These are phyloP conservation scores for Plectranthus barbatus DNA, from an alignment of 257 asterid genomes.

Conservation along the genomic window DNA sequence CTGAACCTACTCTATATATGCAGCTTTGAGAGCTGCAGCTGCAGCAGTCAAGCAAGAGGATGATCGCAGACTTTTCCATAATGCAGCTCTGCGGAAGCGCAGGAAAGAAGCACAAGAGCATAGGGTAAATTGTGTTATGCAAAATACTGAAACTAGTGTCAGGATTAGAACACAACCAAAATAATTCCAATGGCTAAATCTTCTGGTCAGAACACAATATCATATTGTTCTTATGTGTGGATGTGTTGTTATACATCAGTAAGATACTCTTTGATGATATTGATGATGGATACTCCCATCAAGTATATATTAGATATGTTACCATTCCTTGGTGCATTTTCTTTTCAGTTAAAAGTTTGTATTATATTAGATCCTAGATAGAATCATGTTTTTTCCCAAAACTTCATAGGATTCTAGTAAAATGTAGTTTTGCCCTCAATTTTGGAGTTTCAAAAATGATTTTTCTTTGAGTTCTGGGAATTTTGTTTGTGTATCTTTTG, in stretches of 20 bases:
- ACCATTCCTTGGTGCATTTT: not conserved
- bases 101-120: slow-evolving; percentile 80
- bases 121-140: slow-evolving; percentile 45
- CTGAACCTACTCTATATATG: not conserved
- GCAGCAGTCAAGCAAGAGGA: slow-evolving; percentile 91
- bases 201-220: not conserved
- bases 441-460: not conserved
- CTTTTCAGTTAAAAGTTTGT: not conserved
- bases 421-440: not conserved
- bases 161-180: not conserved
- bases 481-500: not conserved
- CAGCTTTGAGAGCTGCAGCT: slow-evolving; percentile 96
- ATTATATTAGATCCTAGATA: not conserved
- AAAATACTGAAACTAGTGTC: not conserved
- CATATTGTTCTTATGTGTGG: not conserved
- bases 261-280: not conserved
- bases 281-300: not conserved
- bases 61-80: slow-evolving; percentile 86
- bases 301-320: not conserved
- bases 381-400: not conserved
- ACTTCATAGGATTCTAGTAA: not conserved
- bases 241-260: not conserved
- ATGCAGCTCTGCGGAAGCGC: slow-evolving; percentile 81
- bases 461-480: not conserved
- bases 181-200: not conserved